Evolutionary conservation across 2,329 filamentous ascomycete species (phyloP).

Genomic region (Colletotrichum sp.): DNA sequence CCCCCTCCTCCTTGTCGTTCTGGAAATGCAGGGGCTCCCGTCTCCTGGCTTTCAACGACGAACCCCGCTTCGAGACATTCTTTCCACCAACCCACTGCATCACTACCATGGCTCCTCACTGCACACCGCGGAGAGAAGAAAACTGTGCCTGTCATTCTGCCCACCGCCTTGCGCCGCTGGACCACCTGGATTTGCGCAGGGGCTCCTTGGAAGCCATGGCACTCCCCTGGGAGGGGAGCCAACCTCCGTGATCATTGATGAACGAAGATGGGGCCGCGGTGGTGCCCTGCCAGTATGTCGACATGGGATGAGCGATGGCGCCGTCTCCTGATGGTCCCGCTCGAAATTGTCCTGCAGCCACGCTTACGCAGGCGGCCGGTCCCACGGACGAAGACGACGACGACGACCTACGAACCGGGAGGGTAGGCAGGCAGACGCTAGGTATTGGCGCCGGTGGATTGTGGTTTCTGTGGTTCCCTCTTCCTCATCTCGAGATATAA

Average conservation of each 20-base stretch:
- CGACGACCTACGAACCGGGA: background rate
- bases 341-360: conserved; percentile 12
- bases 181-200: conserved; percentile 13
- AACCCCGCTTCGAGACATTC: background rate
- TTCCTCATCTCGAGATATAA: conserved; percentile 19
- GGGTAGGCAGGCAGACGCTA: background rate
- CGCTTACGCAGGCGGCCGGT: background rate
- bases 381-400: background rate
- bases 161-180: background rate
- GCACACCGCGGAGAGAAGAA: background rate
- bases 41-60: conserved; percentile 16
- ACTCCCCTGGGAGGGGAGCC: background rate
- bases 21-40: background rate
- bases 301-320: conserved; percentile 4
- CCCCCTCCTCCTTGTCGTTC: background rate
- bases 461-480: background rate
- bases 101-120: background rate
- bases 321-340: conserved; percentile 11
- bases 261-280: conserved; percentile 3
- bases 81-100: background rate
- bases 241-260: background rate
- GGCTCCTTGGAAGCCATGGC: background rate
- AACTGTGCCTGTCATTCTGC: background rate
- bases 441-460: background rate
- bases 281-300: background rate